Evolutionary conservation across 202 grass and related monocot genomes (phyloP).

Genomic region (Panicum hallii): DNA sequence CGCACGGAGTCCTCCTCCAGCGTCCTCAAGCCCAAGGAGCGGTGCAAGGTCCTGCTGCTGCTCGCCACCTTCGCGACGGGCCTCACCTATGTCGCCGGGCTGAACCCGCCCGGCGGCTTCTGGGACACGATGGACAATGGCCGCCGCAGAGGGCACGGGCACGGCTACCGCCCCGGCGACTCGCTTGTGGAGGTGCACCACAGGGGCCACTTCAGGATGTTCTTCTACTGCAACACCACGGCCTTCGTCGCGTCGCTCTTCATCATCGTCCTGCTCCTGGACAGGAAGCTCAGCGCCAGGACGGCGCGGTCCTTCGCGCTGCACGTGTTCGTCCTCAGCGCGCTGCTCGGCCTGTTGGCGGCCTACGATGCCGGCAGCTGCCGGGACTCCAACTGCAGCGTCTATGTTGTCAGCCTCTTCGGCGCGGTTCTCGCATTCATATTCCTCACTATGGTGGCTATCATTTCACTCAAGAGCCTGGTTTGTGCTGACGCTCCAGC

Average conservation of each 20-base stretch:
- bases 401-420: conserved; percentile 7
- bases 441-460: background rate
- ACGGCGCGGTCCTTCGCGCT: background rate
- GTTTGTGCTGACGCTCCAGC: too few species aligned
- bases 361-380: background rate
- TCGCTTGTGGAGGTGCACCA: background rate
- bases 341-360: background rate
- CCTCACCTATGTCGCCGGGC: conserved; percentile 10
- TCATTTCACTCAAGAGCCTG: too few species aligned
- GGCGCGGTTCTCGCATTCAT: background rate
- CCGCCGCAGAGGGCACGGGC: background rate
- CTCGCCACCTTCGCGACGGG: background rate
- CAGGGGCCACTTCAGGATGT: background rate
- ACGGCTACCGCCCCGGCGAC: background rate
- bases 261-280: background rate
- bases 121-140: background rate
- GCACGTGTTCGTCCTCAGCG: background rate
- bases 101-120: conserved; percentile 36
- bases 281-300: background rate
- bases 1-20: too few species aligned
- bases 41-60: conserved; percentile 17
- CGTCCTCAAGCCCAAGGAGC: background rate
- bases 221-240: conserved; percentile 13
- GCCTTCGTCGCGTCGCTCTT: background rate
- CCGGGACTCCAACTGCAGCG: background rate